Base-by-base conservation (phyloP, 805 yeast species). In the Grigorovia transvaalensis region DNA sequence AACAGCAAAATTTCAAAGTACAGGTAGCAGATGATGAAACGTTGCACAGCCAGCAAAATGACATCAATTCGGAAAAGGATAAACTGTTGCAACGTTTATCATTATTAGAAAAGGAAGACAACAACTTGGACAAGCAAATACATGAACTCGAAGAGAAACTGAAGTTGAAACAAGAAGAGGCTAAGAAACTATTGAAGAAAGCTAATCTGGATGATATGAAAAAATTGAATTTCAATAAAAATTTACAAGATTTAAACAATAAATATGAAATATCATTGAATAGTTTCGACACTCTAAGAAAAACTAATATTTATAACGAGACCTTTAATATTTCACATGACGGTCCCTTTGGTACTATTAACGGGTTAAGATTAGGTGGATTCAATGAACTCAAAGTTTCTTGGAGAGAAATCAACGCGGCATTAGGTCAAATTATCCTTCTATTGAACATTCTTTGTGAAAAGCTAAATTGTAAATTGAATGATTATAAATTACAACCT, bases 331-430 rank as follows among this genome's bases (percentile, higher is more conserved):
- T 93, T 7, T 85, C 95, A 1, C 85, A 83, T 56, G 88, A 86
- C 55, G 93, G 91, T 5, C 79, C 79, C 38, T 88, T 86, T 68
- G 96, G 95, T 0, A 84, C 93, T 1, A 91, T 90, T 35, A 90
- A 90, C 67, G 91, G 90, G 0, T 73, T 88, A 27, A 69, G 96
- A 52, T 65, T 91, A n/a, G 98, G 98, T 0, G 73, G 81, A 13
- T 65, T 80, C 47, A 79, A 77, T 44, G 77, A 74, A 8, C 67
- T 71, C 50, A 77, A 75, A 54, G 86, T 90, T 0, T 84, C 95
- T 1, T 88, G 96, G 95, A 80, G 87, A 51, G 98, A 90, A 59
- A 83, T 88, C 45, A 90, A 89, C 63, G 93, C 95, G 1, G 96
- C 95, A 0, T 69, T 90, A 59, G 98, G 98, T 0, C 96, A 90